These are phyloP conservation scores for Geotrichum fermentans DNA, from an alignment of 1,139 yeast genomes.

Conservation along the genomic window DNA sequence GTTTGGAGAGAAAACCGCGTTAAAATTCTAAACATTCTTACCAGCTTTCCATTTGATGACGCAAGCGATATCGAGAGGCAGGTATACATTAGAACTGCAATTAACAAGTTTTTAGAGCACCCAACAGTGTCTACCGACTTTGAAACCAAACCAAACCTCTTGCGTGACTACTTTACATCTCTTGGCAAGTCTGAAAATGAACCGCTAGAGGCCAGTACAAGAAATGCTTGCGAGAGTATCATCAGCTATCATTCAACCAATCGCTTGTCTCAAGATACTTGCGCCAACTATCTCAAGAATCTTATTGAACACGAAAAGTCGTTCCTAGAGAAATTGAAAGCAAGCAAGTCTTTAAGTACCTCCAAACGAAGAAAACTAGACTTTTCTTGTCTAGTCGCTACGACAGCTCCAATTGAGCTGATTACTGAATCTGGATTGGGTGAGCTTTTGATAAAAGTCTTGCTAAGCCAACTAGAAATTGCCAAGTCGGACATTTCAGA, in stretches of 20 bases:
- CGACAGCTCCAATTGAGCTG: constrained; percentile 3
- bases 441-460: not conserved
- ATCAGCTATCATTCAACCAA: constrained; percentile 13
- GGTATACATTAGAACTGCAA: constrained; percentile 15
- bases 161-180: constrained; percentile 16
- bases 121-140: constrained; percentile 18
- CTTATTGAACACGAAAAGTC: constrained; percentile 11
- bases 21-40: constrained; percentile 9
- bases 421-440: constrained; percentile 4
- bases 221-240: constrained; percentile 16
- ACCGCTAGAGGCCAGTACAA: constrained; percentile 13
- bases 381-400: constrained; percentile 12
- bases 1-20: constrained; percentile 16
- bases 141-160: constrained; percentile 13
- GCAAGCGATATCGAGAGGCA: constrained; percentile 11
- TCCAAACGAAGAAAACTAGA: constrained; percentile 9
- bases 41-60: constrained; percentile 4
- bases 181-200: constrained; percentile 3
- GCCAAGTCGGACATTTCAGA: not conserved
- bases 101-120: constrained; percentile 12
- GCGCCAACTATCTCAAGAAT: constrained; percentile 4
- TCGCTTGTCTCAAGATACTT: constrained; percentile 7
- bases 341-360: constrained; percentile 2
- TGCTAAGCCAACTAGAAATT: constrained; percentile 11
- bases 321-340: constrained; percentile 3